Evolutionary conservation across 1,284 basidiomycete species (phyloP).

Genomic region (Pseudozyma tsukubaensis): DNA sequence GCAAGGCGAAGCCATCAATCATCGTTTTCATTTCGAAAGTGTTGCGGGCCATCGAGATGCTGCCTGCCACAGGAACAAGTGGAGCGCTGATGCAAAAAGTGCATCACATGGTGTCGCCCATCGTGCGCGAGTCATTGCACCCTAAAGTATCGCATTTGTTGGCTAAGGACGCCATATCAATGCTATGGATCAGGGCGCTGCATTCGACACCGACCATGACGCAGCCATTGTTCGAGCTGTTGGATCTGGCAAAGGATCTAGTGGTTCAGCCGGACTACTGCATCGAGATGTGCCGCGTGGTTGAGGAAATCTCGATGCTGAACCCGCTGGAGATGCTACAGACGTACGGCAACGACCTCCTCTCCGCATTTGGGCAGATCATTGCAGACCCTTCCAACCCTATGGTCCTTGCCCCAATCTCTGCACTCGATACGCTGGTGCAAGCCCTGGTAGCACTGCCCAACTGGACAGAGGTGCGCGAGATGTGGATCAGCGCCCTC

Average conservation of each 20-base stretch:
- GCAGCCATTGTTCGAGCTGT: slow-evolving; percentile 55
- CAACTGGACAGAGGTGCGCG: slow-evolving; percentile 41
- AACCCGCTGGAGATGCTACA: slow-evolving; percentile 56
- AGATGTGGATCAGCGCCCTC: slow-evolving; percentile 42
- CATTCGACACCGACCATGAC: slow-evolving; percentile 59
- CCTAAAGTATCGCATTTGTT: slow-evolving; percentile 53
- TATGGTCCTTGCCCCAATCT: slow-evolving; percentile 57
- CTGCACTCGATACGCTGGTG: slow-evolving; percentile 55
- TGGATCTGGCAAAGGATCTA: slow-evolving; percentile 49
- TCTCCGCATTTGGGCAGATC: slow-evolving; percentile 50
- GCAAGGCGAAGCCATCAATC: slow-evolving; percentile 60
- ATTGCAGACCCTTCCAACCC: slow-evolving; percentile 58
- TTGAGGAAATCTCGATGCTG: slow-evolving; percentile 60
- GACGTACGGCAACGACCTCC: slow-evolving; percentile 50
- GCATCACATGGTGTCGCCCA: slow-evolving; percentile 58
- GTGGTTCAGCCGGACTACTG: slow-evolving; percentile 62
- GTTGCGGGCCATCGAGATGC: slow-evolving; percentile 56
- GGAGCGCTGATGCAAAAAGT: slow-evolving; percentile 48
- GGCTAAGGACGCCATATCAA: slow-evolving; percentile 61
- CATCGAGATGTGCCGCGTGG: slow-evolving; percentile 60
- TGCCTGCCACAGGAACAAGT: slow-evolving; percentile 33
- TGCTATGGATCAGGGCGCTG: slow-evolving; percentile 63
- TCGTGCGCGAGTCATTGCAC: slow-evolving; percentile 58
- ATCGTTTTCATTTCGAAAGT: slow-evolving; percentile 64
- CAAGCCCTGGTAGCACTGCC: slow-evolving; percentile 49